A percentile compares a stretch with the other conserved stretches of the same genome.
Evolutionary conservation across 768 basidiomycete genomes (phyloP).

Genomic region (Xerocomellus intermedius): DNA sequence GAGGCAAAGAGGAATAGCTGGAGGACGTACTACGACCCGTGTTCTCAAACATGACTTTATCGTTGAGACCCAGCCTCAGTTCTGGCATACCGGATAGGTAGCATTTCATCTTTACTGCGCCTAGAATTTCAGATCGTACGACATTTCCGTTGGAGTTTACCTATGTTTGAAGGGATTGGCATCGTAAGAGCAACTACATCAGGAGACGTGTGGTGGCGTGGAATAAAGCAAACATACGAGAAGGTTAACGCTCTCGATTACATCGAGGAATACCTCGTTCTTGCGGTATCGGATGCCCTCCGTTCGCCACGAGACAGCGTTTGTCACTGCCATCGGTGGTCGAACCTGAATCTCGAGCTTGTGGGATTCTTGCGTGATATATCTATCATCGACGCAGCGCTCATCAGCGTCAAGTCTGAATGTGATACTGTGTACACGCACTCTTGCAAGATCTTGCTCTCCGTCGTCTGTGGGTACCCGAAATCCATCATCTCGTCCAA

Average conservation of each 20-base stretch:
- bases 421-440: slow-evolving; percentile 35
- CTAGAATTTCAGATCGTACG: slow-evolving; percentile 94
- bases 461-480: slow-evolving; percentile 97
- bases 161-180: slow-evolving; percentile 38
- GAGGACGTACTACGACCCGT: slow-evolving; percentile 82
- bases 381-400: slow-evolving; percentile 43
- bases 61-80: slow-evolving; percentile 90
- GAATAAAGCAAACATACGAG: slow-evolving; percentile 52
- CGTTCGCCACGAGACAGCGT: slow-evolving; percentile 97
- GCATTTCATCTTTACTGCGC: slow-evolving; percentile 99
- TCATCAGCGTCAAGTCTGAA: background rate
- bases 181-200: background rate
- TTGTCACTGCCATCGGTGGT: slow-evolving; percentile 96
- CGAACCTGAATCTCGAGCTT: slow-evolving; percentile 92
- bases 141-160: slow-evolving; percentile 97
- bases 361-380: slow-evolving; percentile 98
- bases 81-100: slow-evolving; percentile 99
- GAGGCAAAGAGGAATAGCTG: background rate
- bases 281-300: slow-evolving; percentile 97
- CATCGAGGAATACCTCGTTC: slow-evolving; percentile 99
- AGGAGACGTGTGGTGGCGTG: background rate
- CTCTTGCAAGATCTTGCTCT: slow-evolving; percentile 99
- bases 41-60: slow-evolving; percentile 99
- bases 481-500: slow-evolving; percentile 99
- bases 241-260: slow-evolving; percentile 96